Percentiles rank a stretch among this genome's conserved stretches.
Evolutionary conservation across 345 rosid genomes (phyloP).

Genomic region (Brassica cretica): DNA sequence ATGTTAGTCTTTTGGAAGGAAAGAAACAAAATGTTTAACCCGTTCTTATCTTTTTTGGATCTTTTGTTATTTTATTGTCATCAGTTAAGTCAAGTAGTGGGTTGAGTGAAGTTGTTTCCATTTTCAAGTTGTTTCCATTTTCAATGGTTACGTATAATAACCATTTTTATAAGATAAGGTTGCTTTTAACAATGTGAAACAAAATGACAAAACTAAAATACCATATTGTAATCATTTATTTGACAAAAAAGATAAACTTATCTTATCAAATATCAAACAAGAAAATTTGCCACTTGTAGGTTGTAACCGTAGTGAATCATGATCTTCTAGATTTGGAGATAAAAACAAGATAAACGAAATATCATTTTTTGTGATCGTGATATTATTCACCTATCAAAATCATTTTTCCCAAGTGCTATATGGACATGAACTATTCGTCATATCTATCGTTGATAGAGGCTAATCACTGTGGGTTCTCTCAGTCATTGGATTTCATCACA

Average conservation of each 20-base stretch:
- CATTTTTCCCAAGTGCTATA: background rate
- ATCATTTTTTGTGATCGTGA: slow-evolving; percentile 13
- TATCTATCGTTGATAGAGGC: background rate
- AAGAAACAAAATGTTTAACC: background rate
- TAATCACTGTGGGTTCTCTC: background rate
- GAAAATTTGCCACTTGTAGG: slow-evolving; percentile 9
- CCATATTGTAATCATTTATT: background rate
- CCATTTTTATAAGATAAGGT: background rate
- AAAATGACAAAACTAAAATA: slow-evolving; percentile 24
- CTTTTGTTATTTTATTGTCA: background rate
- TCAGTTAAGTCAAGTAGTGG: background rate
- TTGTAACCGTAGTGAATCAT: slow-evolving; percentile 9
- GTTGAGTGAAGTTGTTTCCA: slow-evolving; percentile 7
- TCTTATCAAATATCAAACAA: slow-evolving; percentile 30
- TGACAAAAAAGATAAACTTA: slow-evolving; percentile 11
- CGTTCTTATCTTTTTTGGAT: background rate
- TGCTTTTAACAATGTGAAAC: slow-evolving; percentile 14
- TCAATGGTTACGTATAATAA: background rate
- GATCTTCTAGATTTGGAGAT: background rate
- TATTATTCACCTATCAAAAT: background rate
- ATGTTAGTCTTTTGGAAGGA: too few species aligned
- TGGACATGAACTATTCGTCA: background rate
- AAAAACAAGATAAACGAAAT: background rate
- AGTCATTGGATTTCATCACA: background rate
- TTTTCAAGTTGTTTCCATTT: slow-evolving; percentile 1